Evolutionary conservation across 768 basidiomycete genomes (phyloP).

Genomic region (Hemileccinum impolitum): DNA sequence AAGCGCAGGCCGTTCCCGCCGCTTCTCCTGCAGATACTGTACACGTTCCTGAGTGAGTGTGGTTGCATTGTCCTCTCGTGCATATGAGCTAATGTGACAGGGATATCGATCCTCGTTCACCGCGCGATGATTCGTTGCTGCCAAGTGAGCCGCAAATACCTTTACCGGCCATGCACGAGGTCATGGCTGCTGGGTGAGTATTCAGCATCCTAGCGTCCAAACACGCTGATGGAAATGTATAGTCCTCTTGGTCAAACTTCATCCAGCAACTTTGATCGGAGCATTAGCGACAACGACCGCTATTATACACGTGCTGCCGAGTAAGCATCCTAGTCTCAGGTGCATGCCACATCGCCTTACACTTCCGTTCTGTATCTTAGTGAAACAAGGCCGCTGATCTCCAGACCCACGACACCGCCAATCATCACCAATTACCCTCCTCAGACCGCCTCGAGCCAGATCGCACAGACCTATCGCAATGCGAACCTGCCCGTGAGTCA

Average conservation of each 20-base stretch:
- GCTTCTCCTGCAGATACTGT: conserved; percentile 28
- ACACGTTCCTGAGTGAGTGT: conserved; percentile 30
- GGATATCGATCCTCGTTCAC: conserved; percentile 28
- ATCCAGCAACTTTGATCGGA: conserved; percentile 17
- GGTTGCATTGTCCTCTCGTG: not conserved
- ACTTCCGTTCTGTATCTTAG: conserved; percentile 26
- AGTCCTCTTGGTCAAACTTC: conserved; percentile 19
- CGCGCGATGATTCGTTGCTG: conserved; percentile 29
- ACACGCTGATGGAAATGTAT: not conserved
- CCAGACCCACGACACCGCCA: conserved; percentile 30
- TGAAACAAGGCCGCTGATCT: conserved; percentile 53
- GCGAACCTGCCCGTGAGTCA: conserved; percentile 21
- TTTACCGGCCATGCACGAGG: conserved; percentile 33
- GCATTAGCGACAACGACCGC: conserved; percentile 10
- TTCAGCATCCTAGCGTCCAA: not conserved
- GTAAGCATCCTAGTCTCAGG: conserved; percentile 16
- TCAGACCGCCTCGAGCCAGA: conserved; percentile 19
- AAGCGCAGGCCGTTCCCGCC: conserved; percentile 10
- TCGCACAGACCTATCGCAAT: conserved; percentile 24
- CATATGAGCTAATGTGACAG: conserved; percentile 2
- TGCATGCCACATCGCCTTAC: not conserved
- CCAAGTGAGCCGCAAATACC: conserved; percentile 28
- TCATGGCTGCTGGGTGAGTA: conserved; percentile 26
- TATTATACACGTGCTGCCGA: conserved; percentile 17
- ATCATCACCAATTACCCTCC: conserved; percentile 23